Percentiles rank a stretch among this genome's conserved stretches.
Evolutionary conservation across 768 basidiomycete species (phyloP).

Genomic region (Astraeus odoratus): DNA sequence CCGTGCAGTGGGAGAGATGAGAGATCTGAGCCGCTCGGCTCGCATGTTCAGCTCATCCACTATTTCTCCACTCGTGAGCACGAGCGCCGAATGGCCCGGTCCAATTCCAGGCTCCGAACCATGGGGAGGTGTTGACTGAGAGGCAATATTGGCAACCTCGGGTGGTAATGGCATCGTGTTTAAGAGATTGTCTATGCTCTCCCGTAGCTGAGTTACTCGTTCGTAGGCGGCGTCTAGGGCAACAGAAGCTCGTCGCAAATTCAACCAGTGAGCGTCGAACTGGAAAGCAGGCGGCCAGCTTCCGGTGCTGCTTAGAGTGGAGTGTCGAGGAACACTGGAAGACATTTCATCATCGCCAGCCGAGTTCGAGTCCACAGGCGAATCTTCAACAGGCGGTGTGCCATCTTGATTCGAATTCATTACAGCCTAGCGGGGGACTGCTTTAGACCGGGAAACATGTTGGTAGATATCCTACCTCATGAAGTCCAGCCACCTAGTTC

Average conservation of each 20-base stretch:
- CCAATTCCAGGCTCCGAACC: slow-evolving; percentile 19
- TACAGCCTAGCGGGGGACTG: not conserved
- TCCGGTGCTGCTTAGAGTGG: slow-evolving; percentile 4
- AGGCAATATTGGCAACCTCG: slow-evolving; percentile 11
- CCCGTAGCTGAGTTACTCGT: slow-evolving; percentile 48
- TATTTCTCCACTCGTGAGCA: slow-evolving; percentile 20
- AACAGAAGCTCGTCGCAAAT: slow-evolving; percentile 44
- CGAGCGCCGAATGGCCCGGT: slow-evolving; percentile 24
- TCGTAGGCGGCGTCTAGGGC: slow-evolving; percentile 49
- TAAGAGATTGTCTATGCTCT: slow-evolving; percentile 39
- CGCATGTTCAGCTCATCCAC: slow-evolving; percentile 24
- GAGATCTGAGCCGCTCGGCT: slow-evolving; percentile 22
- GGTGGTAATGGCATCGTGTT: slow-evolving; percentile 35
- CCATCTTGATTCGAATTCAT: slow-evolving; percentile 17
- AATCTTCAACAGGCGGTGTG: slow-evolving; percentile 4
- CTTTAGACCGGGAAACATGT: not conserved
- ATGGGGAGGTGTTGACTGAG: slow-evolving; percentile 9
- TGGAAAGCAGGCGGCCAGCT: slow-evolving; percentile 10
- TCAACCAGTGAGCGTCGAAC: slow-evolving; percentile 23
- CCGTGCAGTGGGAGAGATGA: slow-evolving; percentile 24
- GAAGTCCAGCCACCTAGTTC: not conserved
- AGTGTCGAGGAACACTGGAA: slow-evolving; percentile 8
- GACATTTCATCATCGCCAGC: slow-evolving; percentile 11
- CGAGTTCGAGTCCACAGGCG: slow-evolving; percentile 9
- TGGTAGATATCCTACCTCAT: not conserved